These are phyloP conservation scores for Botryobasidium botryosum DNA, from an alignment of 768 basidiomycete species.

Conservation along the genomic window DNA sequence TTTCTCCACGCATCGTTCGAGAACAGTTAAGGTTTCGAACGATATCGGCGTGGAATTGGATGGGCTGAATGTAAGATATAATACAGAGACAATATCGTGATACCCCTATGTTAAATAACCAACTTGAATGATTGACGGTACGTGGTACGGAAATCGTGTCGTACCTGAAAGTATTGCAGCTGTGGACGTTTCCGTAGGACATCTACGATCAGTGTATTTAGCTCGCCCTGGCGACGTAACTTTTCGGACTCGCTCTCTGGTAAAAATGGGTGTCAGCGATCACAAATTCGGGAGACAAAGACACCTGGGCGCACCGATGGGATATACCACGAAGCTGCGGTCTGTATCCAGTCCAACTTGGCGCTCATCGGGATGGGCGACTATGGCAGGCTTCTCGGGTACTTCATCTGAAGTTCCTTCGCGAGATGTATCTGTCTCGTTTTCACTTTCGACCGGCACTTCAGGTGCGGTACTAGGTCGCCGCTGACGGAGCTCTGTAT, in stretches of 20 bases:
- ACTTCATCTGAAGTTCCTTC: conserved; percentile 8
- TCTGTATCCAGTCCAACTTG: conserved; percentile 84
- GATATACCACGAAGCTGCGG: conserved; percentile 85
- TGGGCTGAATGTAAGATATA: conserved; percentile 64
- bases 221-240: conserved; percentile 28
- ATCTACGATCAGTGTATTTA: conserved; percentile 56
- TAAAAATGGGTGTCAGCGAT: conserved; percentile 20
- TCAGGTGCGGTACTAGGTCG: conserved; percentile 1
- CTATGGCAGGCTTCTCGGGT: conserved; percentile 11
- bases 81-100: conserved; percentile 79
- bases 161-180: conserved; percentile 71
- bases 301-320: conserved; percentile 43
- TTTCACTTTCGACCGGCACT: background rate
- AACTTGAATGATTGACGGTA: background rate
- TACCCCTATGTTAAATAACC: conserved; percentile 41
- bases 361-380: conserved; percentile 55
- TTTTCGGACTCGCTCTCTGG: conserved; percentile 14
- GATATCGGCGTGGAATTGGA: conserved; percentile 36
- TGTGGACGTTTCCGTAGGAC: conserved; percentile 56
- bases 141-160: conserved; percentile 1
- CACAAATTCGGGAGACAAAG: background rate
- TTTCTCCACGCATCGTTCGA: conserved; percentile 29
- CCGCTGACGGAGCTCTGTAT: background rate
- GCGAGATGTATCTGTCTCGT: background rate
- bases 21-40: conserved; percentile 21